These are phyloP conservation scores for Cutaneotrichosporon cyanovorans DNA, from an alignment of 1,284 basidiomycete genomes.

Conservation along the genomic window DNA sequence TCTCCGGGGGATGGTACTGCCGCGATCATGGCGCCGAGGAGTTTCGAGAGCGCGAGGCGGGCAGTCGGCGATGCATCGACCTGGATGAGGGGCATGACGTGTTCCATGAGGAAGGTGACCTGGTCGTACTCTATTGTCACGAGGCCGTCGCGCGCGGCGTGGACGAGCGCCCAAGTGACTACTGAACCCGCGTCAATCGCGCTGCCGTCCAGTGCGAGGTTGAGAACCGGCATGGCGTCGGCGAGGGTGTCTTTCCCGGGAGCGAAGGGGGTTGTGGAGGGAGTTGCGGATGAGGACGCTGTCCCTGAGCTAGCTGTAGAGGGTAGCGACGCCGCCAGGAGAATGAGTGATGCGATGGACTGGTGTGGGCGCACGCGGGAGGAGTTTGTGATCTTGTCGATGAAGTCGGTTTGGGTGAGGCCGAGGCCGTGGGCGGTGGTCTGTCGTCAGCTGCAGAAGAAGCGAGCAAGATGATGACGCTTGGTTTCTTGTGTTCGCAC, in stretches of 20 bases:
- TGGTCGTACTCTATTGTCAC: slow-evolving; percentile 20
- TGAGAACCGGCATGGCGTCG: slow-evolving; percentile 29
- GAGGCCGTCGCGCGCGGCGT: slow-evolving; percentile 3
- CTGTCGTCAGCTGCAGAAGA: slow-evolving; percentile 5
- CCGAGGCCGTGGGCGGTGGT: slow-evolving; percentile 4
- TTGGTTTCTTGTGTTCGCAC: too few relatives aligned
- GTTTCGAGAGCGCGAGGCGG: slow-evolving; percentile 29
- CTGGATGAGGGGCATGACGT: slow-evolving; percentile 33
- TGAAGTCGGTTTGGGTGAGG: slow-evolving; percentile 15
- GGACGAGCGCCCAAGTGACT: slow-evolving; percentile 18
- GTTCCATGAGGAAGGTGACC: slow-evolving; percentile 29
- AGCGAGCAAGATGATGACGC: too few relatives aligned
- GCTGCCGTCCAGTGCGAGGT: slow-evolving; percentile 11
- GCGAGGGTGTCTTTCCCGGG: slow-evolving; percentile 12
- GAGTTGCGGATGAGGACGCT: too few relatives aligned
- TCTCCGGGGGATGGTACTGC: slow-evolving; percentile 8
- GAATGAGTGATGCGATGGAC: slow-evolving; percentile 24
- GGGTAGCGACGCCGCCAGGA: slow-evolving; percentile 19
- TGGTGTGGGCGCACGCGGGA: slow-evolving; percentile 19
- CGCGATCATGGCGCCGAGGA: slow-evolving; percentile 25
- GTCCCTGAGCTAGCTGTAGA: too few relatives aligned
- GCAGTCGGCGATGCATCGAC: slow-evolving; percentile 19
- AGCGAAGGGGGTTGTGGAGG: too few relatives aligned
- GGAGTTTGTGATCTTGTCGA: slow-evolving; percentile 17
- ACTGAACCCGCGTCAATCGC: slow-evolving; percentile 25